These are phyloP conservation scores for Anacardium occidentale DNA, from an alignment of 345 rosid species.

Conservation along the genomic window DNA sequence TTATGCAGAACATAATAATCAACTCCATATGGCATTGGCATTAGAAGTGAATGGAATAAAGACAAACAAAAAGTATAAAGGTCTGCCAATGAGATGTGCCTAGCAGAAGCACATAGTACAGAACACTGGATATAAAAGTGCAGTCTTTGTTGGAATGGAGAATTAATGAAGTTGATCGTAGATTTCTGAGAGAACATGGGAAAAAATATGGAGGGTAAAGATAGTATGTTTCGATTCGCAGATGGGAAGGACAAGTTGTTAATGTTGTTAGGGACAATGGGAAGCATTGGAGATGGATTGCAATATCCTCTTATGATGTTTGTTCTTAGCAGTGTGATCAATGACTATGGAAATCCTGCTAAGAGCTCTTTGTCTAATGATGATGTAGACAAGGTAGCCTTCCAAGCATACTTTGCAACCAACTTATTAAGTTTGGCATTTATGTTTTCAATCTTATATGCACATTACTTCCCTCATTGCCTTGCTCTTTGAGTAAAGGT, in stretches of 20 bases:
- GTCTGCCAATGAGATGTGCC: constrained; percentile 25
- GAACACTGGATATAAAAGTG: constrained; percentile 15
- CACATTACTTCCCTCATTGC: background rate
- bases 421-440: no score
- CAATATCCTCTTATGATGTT: constrained; percentile 55
- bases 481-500: background rate
- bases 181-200: background rate
- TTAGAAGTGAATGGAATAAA: constrained; percentile 6
- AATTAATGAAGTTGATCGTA: constrained; percentile 19
- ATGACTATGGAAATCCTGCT: constrained; percentile 47
- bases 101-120: background rate
- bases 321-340: constrained; percentile 58
- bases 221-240: constrained; percentile 53
- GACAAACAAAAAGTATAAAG: constrained; percentile 18
- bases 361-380: constrained; percentile 26
- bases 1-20: constrained; percentile 8
- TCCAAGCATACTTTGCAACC: background rate
- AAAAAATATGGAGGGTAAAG: constrained; percentile 42
- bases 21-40: constrained; percentile 19
- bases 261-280: constrained; percentile 59
- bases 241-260: constrained; percentile 52
- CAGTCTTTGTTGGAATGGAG: constrained; percentile 2
- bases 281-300: constrained; percentile 75
- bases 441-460: background rate
- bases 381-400: constrained; percentile 40